Evolutionary conservation across 2,329 filamentous ascomycete genomes (phyloP), one percentile per base, ranked within the genome.

Genomic region (Anisogramma anomala): DNA sequence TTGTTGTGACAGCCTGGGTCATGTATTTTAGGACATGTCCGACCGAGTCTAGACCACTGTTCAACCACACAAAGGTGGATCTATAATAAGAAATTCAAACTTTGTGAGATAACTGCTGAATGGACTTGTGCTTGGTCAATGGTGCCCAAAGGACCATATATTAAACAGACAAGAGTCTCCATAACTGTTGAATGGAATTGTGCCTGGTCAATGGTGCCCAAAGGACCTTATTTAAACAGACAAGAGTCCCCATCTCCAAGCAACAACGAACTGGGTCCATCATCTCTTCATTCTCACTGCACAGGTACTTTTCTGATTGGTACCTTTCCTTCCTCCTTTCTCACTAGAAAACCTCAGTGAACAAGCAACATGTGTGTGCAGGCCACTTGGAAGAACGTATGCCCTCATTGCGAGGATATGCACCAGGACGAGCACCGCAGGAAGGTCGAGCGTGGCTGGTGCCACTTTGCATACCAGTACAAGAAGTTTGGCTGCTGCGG

Each of bases 401-500:
- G 37, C 10, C 13, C 15, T 17, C 10, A 14, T 22, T 40, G 37
- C 37, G 37, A 40, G 22, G 18, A 33, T 15, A 8, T 10, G 4
- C 20, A 33, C 37, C 30, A 25, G 22, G 17, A 15, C 11, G 31
- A 33, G 22, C 17, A 15, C 20, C 32, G 31, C 5, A 32, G 37
- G 10, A 40, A 40, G 37, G 30, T 40, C 13, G 37, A 40, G 30
- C 37, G 37, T n/a, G 37, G 37, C 3, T 40, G 37, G 37, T 40
- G 37, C 37, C 4, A 6, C 8, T 34, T 20, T 4, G 30, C 37
- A 6, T 18, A 27, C 17, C 17, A 18, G 3, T 13, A 18, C 6
- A n/a, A 2, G 9, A 11, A 27, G n/a, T 40, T 40, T 33, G 37
- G 37, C 9, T 17, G 14, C 8, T 40, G 37, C 11, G 20, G 31